These are phyloP conservation scores for Artemisia annua DNA, from an alignment of 129 eudicot species.

Conservation along the genomic window DNA sequence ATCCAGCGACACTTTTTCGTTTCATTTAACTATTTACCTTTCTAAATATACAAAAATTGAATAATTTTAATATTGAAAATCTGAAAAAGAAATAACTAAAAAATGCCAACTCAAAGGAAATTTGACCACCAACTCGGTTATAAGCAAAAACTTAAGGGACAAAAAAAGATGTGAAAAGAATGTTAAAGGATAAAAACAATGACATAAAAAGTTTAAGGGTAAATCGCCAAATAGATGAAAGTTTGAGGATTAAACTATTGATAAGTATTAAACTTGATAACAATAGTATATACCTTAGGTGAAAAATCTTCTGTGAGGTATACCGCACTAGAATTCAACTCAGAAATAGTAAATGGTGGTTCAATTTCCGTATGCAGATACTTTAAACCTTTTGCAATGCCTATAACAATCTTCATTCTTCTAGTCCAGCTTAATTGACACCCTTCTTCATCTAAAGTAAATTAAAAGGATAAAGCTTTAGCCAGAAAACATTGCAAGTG, in stretches of 20 bases:
- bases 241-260: no score
- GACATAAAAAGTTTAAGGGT: neutral
- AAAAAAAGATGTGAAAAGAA: no score
- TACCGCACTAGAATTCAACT: conserved; percentile 78
- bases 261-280: no score
- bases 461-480: conserved; percentile 12
- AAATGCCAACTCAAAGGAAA: no score
- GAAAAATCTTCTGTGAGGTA: conserved; percentile 95
- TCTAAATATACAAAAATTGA: no score
- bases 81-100: no score
- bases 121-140: no score
- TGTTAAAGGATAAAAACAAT: neutral
- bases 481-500: neutral
- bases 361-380: conserved; percentile 92
- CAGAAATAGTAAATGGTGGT: conserved; percentile 90
- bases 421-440: conserved; percentile 95
- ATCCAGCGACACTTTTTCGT: no score
- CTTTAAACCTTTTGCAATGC: conserved; percentile 82
- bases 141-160: no score
- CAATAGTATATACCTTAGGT: conserved; percentile 62
- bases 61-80: no score
- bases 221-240: no score
- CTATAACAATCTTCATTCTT: conserved; percentile 88
- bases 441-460: conserved; percentile 77
- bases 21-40: no score